Base-by-base conservation (phyloP, 1,284 basidiomycete genomes). In the Ganoderma meredithae region DNA sequence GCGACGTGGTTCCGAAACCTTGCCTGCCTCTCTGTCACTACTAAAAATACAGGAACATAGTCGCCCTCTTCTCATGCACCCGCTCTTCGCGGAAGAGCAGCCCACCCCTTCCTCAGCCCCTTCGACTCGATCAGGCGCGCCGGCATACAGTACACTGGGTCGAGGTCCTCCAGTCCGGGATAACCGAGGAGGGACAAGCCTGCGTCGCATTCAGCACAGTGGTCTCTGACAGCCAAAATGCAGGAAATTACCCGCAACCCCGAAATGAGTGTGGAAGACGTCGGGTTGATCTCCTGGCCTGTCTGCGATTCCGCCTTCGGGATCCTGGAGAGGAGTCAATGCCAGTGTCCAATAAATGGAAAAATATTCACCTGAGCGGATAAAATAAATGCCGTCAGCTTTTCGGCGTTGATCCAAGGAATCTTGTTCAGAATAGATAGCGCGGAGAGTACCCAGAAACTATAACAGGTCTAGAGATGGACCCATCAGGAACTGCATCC, bases 81-180 rank as follows among this genome's bases (percentile, higher is more conserved):
- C 15, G 13, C 6, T 52, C 60, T 67, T 41, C 75, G 71, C 12
- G 83, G 84, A 60, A 94, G 81, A 31, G 86, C 89, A 72, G 85
- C 82, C 92, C 92, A 94, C 3, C 80, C 85, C 76, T 91, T 94
- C 70, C 83, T 81, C 65, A 96, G 81, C 0, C 93, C 94, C 75
- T 81, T 83, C 68, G 79, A 80, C 76, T 92, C 88, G 31, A 95
- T 96, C 13, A 96, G 77, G 3, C 80, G 78, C 0, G 91, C 91
- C 1, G 97, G 97, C 95, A 99, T 96, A 81, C 97, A 99, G 79
- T 97, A 99, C 25, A 98, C 91, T 0, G 97, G 97, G 78, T 99
- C 97, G 33, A 99, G 83, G 72, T 94, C 91, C 41, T 88, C 83
- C 25, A 99, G 80, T 0, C 90, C 92, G 0, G 93, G 90, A 77